These are phyloP conservation scores for Pharnaceum exiguum DNA, from an alignment of 148 eudicot species.

Conservation along the genomic window DNA sequence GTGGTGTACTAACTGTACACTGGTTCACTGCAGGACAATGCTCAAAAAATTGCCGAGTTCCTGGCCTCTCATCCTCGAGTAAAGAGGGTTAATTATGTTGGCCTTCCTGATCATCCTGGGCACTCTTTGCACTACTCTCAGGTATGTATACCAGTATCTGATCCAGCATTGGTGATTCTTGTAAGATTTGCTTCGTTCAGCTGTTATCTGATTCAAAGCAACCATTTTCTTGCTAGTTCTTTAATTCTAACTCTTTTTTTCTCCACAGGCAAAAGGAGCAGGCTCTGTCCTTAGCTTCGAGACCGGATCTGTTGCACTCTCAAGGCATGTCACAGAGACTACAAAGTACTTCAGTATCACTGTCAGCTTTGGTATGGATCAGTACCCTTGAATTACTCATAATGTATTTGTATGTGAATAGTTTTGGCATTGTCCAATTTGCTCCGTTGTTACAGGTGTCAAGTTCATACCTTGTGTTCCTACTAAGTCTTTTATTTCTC, in stretches of 20 bases:
- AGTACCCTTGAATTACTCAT: too few relatives aligned
- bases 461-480: too few relatives aligned
- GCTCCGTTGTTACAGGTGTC: too few relatives aligned
- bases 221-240: too few relatives aligned
- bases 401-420: too few relatives aligned
- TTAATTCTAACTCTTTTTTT: too few relatives aligned
- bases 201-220: neutral
- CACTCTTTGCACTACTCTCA: conserved; percentile 83
- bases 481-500: too few relatives aligned
- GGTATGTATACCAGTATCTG: too few relatives aligned
- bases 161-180: too few relatives aligned
- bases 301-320: conserved; percentile 84
- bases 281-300: conserved; percentile 95
- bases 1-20: too few relatives aligned
- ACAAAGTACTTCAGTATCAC: conserved; percentile 91
- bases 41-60: conserved; percentile 94
- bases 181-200: neutral
- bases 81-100: conserved; percentile 85
- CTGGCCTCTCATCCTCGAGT: conserved; percentile 85
- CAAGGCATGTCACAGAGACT: conserved; percentile 73
- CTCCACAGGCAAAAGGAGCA: conserved; percentile 91
- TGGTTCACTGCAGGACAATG: conserved; percentile 97
- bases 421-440: too few relatives aligned
- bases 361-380: conserved; percentile 86
- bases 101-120: conserved; percentile 88